Percentiles rank a stretch among this genome's conserved stretches.
phyloP scores from a whole-genome alignment of 805 yeast genomes.

The Candida montana region DNA sequence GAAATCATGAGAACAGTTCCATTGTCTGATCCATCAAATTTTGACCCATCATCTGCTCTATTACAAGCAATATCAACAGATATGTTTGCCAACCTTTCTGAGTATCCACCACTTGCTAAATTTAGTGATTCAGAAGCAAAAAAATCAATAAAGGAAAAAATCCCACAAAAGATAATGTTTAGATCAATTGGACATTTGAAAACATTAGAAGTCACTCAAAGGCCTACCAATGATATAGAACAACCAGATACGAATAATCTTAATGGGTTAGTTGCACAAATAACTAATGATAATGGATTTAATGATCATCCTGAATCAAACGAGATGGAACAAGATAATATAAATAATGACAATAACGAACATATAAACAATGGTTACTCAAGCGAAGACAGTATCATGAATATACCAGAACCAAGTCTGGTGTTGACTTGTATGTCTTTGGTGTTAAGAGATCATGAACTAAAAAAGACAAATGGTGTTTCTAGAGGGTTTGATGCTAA shows the following conservation, averaged over 20 bases:
- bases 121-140: conserved; percentile 12
- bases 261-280: too few species aligned
- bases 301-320: too few species aligned
- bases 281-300: too few species aligned
- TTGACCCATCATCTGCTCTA: background rate
- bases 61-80: conserved; percentile 1
- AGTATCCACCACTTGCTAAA: conserved; percentile 20
- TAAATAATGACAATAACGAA: background rate
- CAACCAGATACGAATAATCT: background rate
- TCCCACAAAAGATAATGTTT: conserved; percentile 12
- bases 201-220: conserved; percentile 19
- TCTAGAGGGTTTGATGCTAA: conserved; percentile 17
- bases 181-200: conserved; percentile 21
- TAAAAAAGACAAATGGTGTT: conserved; percentile 18
- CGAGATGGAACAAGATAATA: too few species aligned
- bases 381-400: conserved; percentile 9
- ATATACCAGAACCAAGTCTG: conserved; percentile 16
- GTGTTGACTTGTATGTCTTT: conserved; percentile 22
- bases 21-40: background rate
- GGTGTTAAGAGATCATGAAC: conserved; percentile 23
- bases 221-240: background rate
- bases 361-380: conserved; percentile 1
- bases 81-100: conserved; percentile 8
- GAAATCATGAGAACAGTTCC: background rate
- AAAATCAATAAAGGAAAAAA: conserved; percentile 1